Base-by-base conservation (phyloP, 306 rosid species). In the Vicia faba region DNA sequence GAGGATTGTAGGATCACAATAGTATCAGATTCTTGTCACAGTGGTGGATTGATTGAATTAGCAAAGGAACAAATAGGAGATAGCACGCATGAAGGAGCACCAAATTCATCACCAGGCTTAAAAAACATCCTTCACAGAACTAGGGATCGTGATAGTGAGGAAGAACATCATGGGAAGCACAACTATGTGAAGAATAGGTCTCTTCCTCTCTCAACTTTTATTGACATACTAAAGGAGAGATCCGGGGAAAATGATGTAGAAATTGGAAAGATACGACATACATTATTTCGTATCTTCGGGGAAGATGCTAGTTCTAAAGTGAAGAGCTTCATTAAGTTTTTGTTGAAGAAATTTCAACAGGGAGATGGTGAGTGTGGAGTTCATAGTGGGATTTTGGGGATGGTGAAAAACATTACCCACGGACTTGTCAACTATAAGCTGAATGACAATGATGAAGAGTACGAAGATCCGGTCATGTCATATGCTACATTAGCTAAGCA, bases 221-320 rank as follows among this genome's bases (percentile, higher is more conserved):
- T 87, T 4, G 95, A 88, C 2, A 78, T 91, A 8, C 86, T 91
- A 14, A 83, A 83, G 85, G 79, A 86, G 72, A 86, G 83, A 73
- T 88, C 88, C 8, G 93, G 96, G 0, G 78, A 84, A 51, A 84
- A 81, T 3, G 91, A 85, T 74, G 85, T 85, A 67, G 82, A 86
- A 61, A 82, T 81, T 1, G 89, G 95, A 53, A 82, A 91, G 72
- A 68, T 86, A 68, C 80, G 95, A 54, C 84, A 82, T 3, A 65
- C 89, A 5, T 88, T 91, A 20, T 88, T 83, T 44, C 74, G 80
- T 59, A 43, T 75, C 23, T 88, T 88, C 0, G 89, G 91, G 8
- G 87, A 89, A 11, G 96, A 92, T 50, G 83, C 95, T 8, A 87
- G 88, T 59, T 95, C 97, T 18, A 87, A 85, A 79, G 96, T 92